Conservation (phyloP, 2,329 filamentous ascomycete genomes). For the Dothidotthia symphoricarpi region DNA sequence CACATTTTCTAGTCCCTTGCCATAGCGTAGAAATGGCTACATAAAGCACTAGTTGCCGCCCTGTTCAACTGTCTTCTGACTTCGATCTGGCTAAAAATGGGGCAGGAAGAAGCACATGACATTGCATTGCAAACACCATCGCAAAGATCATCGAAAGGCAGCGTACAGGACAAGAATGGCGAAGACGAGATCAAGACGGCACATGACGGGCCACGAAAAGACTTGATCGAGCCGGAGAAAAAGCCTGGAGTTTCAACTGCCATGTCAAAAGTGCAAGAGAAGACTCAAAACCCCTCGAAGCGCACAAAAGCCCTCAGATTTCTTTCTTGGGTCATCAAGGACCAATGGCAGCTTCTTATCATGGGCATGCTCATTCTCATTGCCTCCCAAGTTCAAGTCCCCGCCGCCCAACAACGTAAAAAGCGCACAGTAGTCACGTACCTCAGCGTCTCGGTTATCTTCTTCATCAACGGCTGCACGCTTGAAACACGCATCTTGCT, state of each 20-base stretch:
- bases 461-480: slow-evolving; percentile 69
- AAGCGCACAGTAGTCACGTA: slow-evolving; percentile 60
- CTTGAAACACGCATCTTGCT: slow-evolving; percentile 62
- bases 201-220: not conserved
- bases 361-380: slow-evolving; percentile 56
- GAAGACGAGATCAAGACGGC: slow-evolving; percentile 2
- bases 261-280: not conserved
- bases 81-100: no score
- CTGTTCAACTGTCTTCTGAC: no score
- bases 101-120: not conserved
- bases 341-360: slow-evolving; percentile 65
- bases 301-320: slow-evolving; percentile 8
- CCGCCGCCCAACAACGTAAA: slow-evolving; percentile 53
- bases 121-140: not conserved
- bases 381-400: slow-evolving; percentile 56
- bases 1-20: no score
- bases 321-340: slow-evolving; percentile 45
- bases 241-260: not conserved
- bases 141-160: slow-evolving; percentile 1
- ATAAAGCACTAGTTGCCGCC: no score
- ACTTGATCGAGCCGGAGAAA: slow-evolving; percentile 1
- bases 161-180: not conserved
- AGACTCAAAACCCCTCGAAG: not conserved
- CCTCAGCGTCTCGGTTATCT: slow-evolving; percentile 67
- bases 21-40: no score